Evolutionary conservation across 768 basidiomycete species (phyloP).

Genomic region (Kwoniella shandongensis): DNA sequence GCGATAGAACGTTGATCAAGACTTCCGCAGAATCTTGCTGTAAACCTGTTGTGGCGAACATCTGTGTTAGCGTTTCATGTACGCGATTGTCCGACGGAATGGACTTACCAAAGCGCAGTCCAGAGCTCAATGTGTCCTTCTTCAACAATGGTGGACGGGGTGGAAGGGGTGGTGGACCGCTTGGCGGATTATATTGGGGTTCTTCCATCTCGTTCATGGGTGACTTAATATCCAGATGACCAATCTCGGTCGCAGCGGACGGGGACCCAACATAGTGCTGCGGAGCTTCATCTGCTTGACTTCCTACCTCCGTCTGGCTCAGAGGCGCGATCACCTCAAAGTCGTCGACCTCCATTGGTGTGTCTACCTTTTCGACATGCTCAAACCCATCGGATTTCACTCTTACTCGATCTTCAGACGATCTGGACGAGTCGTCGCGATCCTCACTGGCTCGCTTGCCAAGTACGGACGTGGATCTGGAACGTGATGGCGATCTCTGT

Average conservation of each 20-base stretch:
- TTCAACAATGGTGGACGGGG: slow-evolving; percentile 24
- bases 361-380: slow-evolving; percentile 13
- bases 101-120: slow-evolving; percentile 40
- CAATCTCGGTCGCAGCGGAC: slow-evolving; percentile 14
- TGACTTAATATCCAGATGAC: slow-evolving; percentile 21
- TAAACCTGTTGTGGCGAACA: slow-evolving; percentile 62
- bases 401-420: slow-evolving; percentile 20
- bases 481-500: slow-evolving; percentile 1
- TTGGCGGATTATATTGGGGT: slow-evolving; percentile 13
- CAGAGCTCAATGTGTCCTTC: slow-evolving; percentile 36
- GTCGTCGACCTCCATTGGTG: slow-evolving; percentile 18
- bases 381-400: slow-evolving; percentile 22
- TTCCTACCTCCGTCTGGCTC: not conserved
- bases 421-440: slow-evolving; percentile 37
- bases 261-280: slow-evolving; percentile 7
- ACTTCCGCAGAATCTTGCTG: slow-evolving; percentile 99
- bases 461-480: slow-evolving; percentile 25
- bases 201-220: slow-evolving; percentile 10
- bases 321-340: slow-evolving; percentile 9
- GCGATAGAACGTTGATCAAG: slow-evolving; percentile 99
- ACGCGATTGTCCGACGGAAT: not conserved
- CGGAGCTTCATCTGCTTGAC: not conserved
- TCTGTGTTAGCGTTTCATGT: not conserved
- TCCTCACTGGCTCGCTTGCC: slow-evolving; percentile 50
- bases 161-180: slow-evolving; percentile 37